phyloP scores from a whole-genome alignment of 345 rosid genomes.

The Raphanus raphanistrum region DNA sequence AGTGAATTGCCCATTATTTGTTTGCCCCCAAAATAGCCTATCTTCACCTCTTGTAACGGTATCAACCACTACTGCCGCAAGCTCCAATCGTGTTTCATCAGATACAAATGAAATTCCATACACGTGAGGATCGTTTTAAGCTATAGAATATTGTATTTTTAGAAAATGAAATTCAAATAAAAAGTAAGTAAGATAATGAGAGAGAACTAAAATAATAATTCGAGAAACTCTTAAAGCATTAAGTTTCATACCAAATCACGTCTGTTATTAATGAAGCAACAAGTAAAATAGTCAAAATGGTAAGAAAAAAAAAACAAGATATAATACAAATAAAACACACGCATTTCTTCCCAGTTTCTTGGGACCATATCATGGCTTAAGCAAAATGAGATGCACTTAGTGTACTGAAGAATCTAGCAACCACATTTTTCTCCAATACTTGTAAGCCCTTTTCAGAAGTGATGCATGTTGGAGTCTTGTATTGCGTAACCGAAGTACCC shows the following conservation, averaged over 20 bases:
- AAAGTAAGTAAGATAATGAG: background rate
- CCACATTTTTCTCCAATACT: background rate
- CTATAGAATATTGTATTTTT: background rate
- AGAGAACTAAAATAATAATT: background rate
- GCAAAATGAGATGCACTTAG: background rate
- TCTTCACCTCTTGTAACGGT: too few relatives aligned
- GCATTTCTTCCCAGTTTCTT: background rate
- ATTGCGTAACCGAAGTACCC: background rate
- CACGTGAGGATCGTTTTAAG: too few relatives aligned
- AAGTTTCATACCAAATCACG: background rate
- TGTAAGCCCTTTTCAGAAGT: background rate
- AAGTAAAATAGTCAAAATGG: background rate
- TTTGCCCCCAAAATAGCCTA: too few relatives aligned
- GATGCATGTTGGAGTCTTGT: background rate
- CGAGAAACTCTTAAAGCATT: background rate
- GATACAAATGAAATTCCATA: too few relatives aligned
- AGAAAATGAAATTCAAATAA: background rate
- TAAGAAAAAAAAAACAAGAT: background rate
- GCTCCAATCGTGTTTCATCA: too few relatives aligned
- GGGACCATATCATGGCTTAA: background rate
- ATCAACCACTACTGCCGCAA: too few relatives aligned
- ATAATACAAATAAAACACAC: background rate
- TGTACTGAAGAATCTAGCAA: background rate
- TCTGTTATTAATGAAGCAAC: background rate
- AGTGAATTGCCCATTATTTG: too few relatives aligned